A percentile compares a stretch with the other conserved stretches of the same genome.
Evolutionary conservation across 345 rosid genomes (phyloP).

Genomic region (Citrus mangshanensis): DNA sequence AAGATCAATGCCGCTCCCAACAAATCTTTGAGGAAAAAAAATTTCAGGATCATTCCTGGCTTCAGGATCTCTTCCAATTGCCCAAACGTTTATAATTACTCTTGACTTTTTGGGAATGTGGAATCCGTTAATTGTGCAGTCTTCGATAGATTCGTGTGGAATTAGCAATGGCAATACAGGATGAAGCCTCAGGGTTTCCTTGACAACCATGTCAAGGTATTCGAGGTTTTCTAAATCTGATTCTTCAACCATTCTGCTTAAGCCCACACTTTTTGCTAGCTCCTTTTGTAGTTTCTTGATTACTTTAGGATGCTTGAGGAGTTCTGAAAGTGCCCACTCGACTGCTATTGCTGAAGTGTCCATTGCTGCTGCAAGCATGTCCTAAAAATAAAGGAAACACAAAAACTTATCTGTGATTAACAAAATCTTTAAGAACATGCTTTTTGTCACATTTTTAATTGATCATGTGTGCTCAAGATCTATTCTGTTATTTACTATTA

Average conservation of each 20-base stretch:
- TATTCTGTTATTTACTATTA: no score
- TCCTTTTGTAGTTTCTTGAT: conserved; percentile 1
- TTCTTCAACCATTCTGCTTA: conserved; percentile 37
- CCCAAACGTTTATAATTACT: conserved; percentile 12
- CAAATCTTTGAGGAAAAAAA: conserved; percentile 29
- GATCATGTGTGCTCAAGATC: no score
- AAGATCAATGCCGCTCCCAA: conserved; percentile 22
- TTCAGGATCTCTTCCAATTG: conserved; percentile 39
- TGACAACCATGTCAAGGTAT: conserved; percentile 41
- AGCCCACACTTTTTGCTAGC: conserved; percentile 7
- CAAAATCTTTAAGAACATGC: not conserved
- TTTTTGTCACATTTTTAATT: no score
- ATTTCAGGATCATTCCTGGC: conserved; percentile 34
- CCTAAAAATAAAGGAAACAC: not conserved
- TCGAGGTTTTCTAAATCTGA: conserved; percentile 35
- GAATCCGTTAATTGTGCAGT: conserved; percentile 27
- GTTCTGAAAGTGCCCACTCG: conserved; percentile 30
- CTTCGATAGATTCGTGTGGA: conserved; percentile 13
- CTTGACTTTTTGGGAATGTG: conserved; percentile 23
- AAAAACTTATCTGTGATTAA: not conserved
- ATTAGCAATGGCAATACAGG: conserved; percentile 13
- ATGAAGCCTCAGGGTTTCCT: conserved; percentile 20
- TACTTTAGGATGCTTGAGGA: conserved; percentile 14
- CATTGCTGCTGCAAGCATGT: conserved; percentile 21
- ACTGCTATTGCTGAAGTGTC: conserved; percentile 24